Conservation (phyloP, 2,329 filamentous ascomycete genomes). For the Apiospora hydei region DNA sequence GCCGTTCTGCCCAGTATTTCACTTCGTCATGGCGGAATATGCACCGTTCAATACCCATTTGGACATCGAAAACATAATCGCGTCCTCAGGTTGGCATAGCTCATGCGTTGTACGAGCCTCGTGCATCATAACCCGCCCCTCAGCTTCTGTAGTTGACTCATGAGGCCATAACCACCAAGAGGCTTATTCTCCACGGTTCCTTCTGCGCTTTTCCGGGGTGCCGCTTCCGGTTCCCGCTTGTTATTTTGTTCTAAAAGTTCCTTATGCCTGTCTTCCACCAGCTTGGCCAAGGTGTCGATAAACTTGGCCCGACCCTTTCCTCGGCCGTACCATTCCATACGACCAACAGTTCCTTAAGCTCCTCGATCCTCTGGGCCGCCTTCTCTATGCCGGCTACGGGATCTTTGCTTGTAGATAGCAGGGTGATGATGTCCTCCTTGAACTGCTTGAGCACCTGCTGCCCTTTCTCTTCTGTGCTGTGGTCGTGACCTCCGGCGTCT, state of each 20-base stretch:
- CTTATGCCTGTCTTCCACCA: conserved; percentile 78
- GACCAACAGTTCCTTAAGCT: conserved; percentile 75
- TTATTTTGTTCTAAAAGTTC: conserved; percentile 57
- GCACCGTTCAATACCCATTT: neutral
- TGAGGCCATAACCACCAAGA: conserved; percentile 63
- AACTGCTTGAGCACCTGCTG: conserved; percentile 78
- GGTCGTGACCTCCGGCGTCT: conserved; percentile 66
- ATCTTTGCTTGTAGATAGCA: conserved; percentile 66
- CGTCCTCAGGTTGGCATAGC: neutral
- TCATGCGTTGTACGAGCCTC: neutral
- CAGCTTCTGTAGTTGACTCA: conserved; percentile 69
- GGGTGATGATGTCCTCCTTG: conserved; percentile 72
- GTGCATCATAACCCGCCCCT: conserved; percentile 56
- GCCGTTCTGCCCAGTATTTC: neutral
- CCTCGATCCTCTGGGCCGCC: conserved; percentile 76
- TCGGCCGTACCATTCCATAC: conserved; percentile 97
- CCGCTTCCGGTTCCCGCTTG: conserved; percentile 45
- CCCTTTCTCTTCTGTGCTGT: conserved; percentile 84
- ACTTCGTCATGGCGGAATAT: neutral
- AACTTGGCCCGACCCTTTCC: conserved; percentile 82
- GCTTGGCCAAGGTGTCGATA: conserved; percentile 80
- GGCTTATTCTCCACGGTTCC: conserved; percentile 49
- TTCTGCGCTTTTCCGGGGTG: conserved; percentile 44
- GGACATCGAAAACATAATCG: neutral
- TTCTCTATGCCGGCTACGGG: conserved; percentile 73